A percentile compares a stretch with the other conserved stretches of the same genome.
phyloP scores from a whole-genome alignment of 179 eudicot genomes.

The Drosera spatulata region DNA sequence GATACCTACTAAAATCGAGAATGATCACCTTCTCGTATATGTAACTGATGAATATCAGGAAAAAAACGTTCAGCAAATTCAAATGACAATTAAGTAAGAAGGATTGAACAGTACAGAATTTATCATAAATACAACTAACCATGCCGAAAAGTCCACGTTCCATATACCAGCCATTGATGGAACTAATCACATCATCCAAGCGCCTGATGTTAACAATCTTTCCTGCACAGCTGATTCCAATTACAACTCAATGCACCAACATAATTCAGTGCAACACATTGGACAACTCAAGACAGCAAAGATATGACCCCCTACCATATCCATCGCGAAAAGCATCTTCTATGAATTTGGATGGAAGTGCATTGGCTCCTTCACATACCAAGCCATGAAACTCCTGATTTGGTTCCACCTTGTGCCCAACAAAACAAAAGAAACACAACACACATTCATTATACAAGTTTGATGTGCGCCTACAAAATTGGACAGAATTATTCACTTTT shows the following conservation, averaged over 20 bases:
- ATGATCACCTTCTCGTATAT: constrained; percentile 1
- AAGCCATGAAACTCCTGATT: constrained; percentile 97
- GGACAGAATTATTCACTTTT: no score
- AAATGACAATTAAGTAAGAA: background rate
- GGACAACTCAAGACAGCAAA: constrained; percentile 5
- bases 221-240: constrained; percentile 85
- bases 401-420: constrained; percentile 91
- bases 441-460: no score
- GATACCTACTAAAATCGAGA: constrained; percentile 50
- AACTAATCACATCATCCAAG: constrained; percentile 84
- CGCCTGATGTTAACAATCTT: constrained; percentile 87
- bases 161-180: constrained; percentile 97
- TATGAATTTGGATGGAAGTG: constrained; percentile 79
- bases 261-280: constrained; percentile 11
- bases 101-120: background rate
- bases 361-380: constrained; percentile 99
- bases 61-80: background rate
- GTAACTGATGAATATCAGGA: background rate
- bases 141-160: constrained; percentile 98
- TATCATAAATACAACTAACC: constrained; percentile 38
- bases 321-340: constrained; percentile 96
- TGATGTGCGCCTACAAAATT: no score
- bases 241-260: constrained; percentile 12
- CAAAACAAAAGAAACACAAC: constrained; percentile 7
- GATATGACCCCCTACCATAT: constrained; percentile 55